phyloP scores from a whole-genome alignment of 345 rosid genomes.

The Abelmoschus esculentus region DNA sequence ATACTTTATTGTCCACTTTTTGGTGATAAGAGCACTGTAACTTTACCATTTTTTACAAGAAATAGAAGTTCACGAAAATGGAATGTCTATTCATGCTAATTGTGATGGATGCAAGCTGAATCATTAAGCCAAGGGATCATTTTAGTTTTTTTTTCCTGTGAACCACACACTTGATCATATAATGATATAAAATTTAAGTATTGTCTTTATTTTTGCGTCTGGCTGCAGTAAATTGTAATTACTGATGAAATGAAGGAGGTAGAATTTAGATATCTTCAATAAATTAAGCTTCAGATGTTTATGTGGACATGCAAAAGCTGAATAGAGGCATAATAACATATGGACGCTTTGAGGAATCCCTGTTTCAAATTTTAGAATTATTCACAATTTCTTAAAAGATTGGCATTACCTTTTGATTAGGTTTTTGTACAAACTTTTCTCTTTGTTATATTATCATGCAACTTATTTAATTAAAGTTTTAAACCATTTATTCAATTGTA shows the following conservation, averaged over 20 bases:
- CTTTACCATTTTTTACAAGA: background rate
- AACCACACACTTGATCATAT: background rate
- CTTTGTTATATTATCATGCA: background rate
- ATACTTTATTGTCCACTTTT: background rate
- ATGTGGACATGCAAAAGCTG: background rate
- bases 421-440: background rate
- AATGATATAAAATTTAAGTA: background rate
- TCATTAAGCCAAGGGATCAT: background rate
- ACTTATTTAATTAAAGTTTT: background rate
- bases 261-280: background rate
- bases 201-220: background rate
- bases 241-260: background rate
- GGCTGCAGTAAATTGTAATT: background rate
- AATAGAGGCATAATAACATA: background rate
- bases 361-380: background rate
- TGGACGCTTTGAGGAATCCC: background rate
- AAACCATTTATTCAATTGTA: constrained; percentile 11
- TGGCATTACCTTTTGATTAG: background rate
- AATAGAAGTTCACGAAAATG: background rate
- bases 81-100: constrained; percentile 2
- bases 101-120: background rate
- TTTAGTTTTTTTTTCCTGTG: background rate
- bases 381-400: background rate
- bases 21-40: background rate
- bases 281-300: background rate